Base-by-base conservation (phyloP, 768 basidiomycete genomes). In the Kwoniella sp. region DNA sequence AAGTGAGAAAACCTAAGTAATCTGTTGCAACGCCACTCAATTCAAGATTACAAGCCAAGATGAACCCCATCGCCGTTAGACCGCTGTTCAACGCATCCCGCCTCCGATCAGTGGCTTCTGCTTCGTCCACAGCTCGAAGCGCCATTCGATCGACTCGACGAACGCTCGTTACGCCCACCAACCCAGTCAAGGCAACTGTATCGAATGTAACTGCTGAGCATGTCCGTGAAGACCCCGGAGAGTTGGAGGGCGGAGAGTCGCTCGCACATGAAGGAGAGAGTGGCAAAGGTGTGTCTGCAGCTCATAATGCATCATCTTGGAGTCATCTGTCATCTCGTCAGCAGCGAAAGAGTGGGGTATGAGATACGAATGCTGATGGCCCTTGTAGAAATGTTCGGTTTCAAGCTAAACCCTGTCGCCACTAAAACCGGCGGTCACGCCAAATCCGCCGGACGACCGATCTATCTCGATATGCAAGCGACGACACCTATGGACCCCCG, bases 401-500 rank as follows among this genome's bases (percentile, higher is more conserved):
- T 79, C 75, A 77, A 78, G 62, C 53, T 79, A 13, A 78, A 71
- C 53, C 70, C 70, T 0, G 71, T 77, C 22, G 68, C 69, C 21
- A 77, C 77, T n/a, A 73, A 73, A 46, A 77, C 75, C 0, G 77
- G 78, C 7, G 75, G 72, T 1, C 68, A 76, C 25, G 72, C 74
- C n/a, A 79, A 76, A 58, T 70, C 64, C 8, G 66, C 72, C 25
- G 72, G 77, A 36, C 85, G 92, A 29, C 93, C 96, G 19, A 97
- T 99, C 68, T 99, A 99, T 80, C 86, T 99, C 52, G 96, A 99
- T 81, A 90, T 95, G 90, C 94, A 96, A 86, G 96, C 96, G 5
- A 99, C 96, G 1, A 98, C 96, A 25, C 96, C 96, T 21, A 87
- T 96, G 59, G 96, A 99, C 79, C 96, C 96, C 27, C 87, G 96